These are phyloP conservation scores for Thymus mandschuricus DNA, from an alignment of 257 asterid species.

Conservation along the genomic window DNA sequence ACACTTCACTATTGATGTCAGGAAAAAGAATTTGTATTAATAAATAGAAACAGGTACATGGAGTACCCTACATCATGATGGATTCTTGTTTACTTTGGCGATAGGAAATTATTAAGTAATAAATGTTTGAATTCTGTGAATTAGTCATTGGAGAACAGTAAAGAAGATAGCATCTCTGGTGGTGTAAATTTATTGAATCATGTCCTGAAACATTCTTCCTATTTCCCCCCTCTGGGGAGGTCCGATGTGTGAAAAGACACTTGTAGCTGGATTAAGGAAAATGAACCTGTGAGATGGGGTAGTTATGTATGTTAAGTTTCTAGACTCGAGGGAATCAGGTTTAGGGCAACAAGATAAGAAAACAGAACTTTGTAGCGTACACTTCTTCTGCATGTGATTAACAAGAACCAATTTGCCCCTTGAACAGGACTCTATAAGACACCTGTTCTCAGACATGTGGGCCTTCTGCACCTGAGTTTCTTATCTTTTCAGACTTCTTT, in stretches of 20 bases:
- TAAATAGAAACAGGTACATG: too few relatives aligned
- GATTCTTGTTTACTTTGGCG: not conserved
- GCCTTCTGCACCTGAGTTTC: not conserved
- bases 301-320: not conserved
- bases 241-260: not conserved
- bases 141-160: not conserved
- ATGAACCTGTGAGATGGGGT: not conserved
- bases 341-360: not conserved
- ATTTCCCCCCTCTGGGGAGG: not conserved
- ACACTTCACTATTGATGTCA: too few relatives aligned
- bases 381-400: not conserved
- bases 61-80: not conserved
- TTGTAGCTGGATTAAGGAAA: not conserved
- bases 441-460: not conserved
- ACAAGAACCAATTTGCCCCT: slow-evolving; percentile 5
- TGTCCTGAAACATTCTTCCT: not conserved
- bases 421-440: slow-evolving; percentile 6
- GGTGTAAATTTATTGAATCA: slow-evolving; percentile 4
- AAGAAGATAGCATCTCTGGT: slow-evolving; percentile 14
- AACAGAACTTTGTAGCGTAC: not conserved
- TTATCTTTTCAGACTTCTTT: not conserved
- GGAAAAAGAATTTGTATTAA: too few relatives aligned
- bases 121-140: not conserved
- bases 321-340: not conserved
- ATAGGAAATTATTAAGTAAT: not conserved